A percentile compares a stretch with the other conserved stretches of the same genome.
Evolutionary conservation across 2,329 filamentous ascomycete genomes (phyloP).

Genomic region (Clarireedia sp.): DNA sequence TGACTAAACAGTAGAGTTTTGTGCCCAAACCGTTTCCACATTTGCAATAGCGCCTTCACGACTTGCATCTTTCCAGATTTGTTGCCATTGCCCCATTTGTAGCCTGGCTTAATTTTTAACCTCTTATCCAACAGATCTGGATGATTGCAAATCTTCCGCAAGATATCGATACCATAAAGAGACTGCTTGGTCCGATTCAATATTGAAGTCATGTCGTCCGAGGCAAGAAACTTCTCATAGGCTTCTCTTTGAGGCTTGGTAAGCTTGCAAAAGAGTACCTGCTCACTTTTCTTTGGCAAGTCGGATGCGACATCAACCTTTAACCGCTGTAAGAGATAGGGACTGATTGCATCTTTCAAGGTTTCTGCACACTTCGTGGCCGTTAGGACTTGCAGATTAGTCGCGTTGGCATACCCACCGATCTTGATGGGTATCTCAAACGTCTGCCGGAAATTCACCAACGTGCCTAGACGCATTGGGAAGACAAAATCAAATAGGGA

Average conservation of each 20-base stretch:
- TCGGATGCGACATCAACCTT: constrained; percentile 93
- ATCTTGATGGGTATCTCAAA: constrained; percentile 92
- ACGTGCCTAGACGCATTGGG: constrained; percentile 86
- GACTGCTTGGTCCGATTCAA: constrained; percentile 67
- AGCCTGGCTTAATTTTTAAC: constrained; percentile 49
- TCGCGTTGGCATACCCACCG: constrained; percentile 92
- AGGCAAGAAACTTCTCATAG: constrained; percentile 74
- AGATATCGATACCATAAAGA: constrained; percentile 80
- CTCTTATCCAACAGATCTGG: constrained; percentile 72
- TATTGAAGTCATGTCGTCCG: constrained; percentile 80
- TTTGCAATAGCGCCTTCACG: constrained; percentile 73
- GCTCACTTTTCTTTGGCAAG: constrained; percentile 89
- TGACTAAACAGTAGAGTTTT: constrained; percentile 92
- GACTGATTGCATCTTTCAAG: constrained; percentile 85
- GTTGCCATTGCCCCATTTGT: constrained; percentile 67
- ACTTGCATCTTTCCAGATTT: constrained; percentile 97
- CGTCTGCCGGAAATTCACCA: constrained; percentile 82
- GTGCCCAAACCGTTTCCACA: constrained; percentile 80
- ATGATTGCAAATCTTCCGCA: constrained; percentile 97
- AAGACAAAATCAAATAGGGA: constrained; percentile 97
- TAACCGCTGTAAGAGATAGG: constrained; percentile 84
- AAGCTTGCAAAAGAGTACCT: constrained; percentile 91
- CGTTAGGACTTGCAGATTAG: constrained; percentile 87
- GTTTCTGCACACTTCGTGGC: constrained; percentile 91
- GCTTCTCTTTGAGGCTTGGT: constrained; percentile 69